A percentile compares a stretch with the other conserved stretches of the same genome.
Conservation (phyloP, 1,139 yeast genomes). For the Pichia sp. region DNA sequence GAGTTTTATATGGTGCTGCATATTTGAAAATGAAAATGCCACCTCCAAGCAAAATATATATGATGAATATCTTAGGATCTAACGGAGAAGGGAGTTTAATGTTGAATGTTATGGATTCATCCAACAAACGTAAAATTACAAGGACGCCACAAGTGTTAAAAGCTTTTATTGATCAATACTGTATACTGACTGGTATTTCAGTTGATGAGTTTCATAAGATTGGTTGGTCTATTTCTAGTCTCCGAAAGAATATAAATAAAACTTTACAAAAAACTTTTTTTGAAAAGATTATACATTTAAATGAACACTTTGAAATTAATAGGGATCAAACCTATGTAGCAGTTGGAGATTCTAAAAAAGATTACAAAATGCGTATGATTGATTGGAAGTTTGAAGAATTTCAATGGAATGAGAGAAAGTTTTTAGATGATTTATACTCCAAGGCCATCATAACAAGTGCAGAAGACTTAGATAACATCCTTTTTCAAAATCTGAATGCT, state of each 20-base stretch:
- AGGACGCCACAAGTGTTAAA: slow-evolving; percentile 11
- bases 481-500: slow-evolving; percentile 16
- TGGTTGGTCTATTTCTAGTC: slow-evolving; percentile 13
- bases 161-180: slow-evolving; percentile 13
- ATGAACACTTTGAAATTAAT: slow-evolving; percentile 3
- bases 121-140: slow-evolving; percentile 6
- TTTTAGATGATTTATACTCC: slow-evolving; percentile 16
- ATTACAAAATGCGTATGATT: slow-evolving; percentile 12
- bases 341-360: slow-evolving; percentile 5
- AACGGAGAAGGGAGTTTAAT: slow-evolving; percentile 20
- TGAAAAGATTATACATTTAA: slow-evolving; percentile 11
- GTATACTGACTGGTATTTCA: slow-evolving; percentile 6
- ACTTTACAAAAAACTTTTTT: slow-evolving; percentile 10
- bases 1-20: slow-evolving; percentile 24
- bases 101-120: slow-evolving; percentile 14
- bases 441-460: neutral
- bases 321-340: slow-evolving; percentile 18
- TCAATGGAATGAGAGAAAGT: slow-evolving; percentile 22
- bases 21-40: slow-evolving; percentile 23
- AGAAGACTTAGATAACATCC: slow-evolving; percentile 17
- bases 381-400: slow-evolving; percentile 21
- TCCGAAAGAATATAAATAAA: slow-evolving; percentile 2
- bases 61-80: slow-evolving; percentile 23
- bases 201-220: slow-evolving; percentile 11
- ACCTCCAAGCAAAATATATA: slow-evolving; percentile 25